Conservation (phyloP, 2,329 filamentous ascomycete genomes). For the Aspergillus piperis region DNA sequence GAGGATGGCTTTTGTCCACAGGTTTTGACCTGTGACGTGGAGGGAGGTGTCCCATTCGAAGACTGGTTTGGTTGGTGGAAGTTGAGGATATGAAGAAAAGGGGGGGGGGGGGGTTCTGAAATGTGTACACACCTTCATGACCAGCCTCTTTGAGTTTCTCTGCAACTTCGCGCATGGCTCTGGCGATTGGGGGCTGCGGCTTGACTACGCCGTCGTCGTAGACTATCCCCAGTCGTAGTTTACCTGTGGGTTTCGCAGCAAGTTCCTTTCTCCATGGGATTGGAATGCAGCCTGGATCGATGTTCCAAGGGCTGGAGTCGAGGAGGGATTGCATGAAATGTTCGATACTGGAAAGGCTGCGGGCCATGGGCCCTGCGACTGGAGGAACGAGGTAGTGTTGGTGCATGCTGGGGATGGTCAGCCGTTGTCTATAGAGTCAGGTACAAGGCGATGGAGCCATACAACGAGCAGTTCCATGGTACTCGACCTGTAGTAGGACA, state of each 20-base stretch:
- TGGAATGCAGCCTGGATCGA: constrained; percentile 47
- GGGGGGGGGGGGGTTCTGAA: neutral
- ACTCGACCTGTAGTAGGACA: constrained; percentile 34
- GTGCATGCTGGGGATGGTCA: constrained; percentile 43
- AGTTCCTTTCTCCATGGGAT: constrained; percentile 29
- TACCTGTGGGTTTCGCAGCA: constrained; percentile 34
- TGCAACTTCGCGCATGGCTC: constrained; percentile 54
- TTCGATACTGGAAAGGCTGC: constrained; percentile 27
- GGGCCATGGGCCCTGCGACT: constrained; percentile 29
- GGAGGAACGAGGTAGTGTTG: constrained; percentile 32
- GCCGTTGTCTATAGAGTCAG: neutral
- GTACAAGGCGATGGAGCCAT: neutral
- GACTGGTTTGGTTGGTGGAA: constrained; percentile 16
- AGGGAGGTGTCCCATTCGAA: constrained; percentile 35
- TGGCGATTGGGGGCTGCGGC: constrained; percentile 60
- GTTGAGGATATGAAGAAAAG: neutral
- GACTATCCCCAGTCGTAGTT: constrained; percentile 61
- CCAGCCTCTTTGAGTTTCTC: constrained; percentile 59
- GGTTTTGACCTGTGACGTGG: constrained; percentile 24
- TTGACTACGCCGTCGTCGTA: constrained; percentile 61
- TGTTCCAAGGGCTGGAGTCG: constrained; percentile 23
- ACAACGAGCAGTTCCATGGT: constrained; percentile 30
- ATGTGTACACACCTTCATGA: constrained; percentile 41
- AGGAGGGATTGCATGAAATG: constrained; percentile 33
- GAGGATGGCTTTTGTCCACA: constrained; percentile 33